A percentile compares a stretch with the other conserved stretches of the same genome.
These are phyloP conservation scores for Lodderomyces jiufengensis DNA, from an alignment of 1,139 yeast species.

Conservation along the genomic window DNA sequence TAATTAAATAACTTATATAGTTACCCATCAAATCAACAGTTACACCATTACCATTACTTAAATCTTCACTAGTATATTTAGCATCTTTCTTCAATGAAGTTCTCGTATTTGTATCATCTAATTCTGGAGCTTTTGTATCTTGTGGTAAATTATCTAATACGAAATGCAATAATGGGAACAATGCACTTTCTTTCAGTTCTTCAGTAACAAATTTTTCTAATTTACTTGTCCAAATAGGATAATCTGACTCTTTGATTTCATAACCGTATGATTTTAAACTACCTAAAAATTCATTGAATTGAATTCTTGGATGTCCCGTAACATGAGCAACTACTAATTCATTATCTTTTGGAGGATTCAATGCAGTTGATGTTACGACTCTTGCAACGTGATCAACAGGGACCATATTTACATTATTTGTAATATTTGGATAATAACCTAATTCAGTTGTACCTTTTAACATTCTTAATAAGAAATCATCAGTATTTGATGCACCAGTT, in stretches of 20 bases:
- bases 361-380: conserved; percentile 77
- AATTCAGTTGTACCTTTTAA: conserved; percentile 90
- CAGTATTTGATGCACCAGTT: conserved; percentile 91
- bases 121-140: conserved; percentile 90
- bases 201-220: conserved; percentile 76
- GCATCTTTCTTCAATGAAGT: conserved; percentile 59
- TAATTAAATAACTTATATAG: conserved; percentile 74
- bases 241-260: conserved; percentile 56
- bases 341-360: conserved; percentile 59
- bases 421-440: conserved; percentile 79
- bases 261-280: conserved; percentile 71
- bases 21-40: conserved; percentile 62
- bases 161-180: conserved; percentile 90
- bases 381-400: conserved; percentile 98
- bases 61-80: conserved; percentile 62
- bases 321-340: conserved; percentile 81
- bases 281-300: conserved; percentile 71
- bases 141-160: conserved; percentile 90
- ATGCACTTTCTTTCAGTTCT: conserved; percentile 71
- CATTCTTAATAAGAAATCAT: conserved; percentile 91
- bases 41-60: conserved; percentile 70
- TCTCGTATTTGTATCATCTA: conserved; percentile 80
- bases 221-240: conserved; percentile 72
- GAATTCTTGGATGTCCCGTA: conserved; percentile 93
- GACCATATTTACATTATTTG: conserved; percentile 89